These are phyloP conservation scores for Leishmania turanica DNA, from an alignment of 208 protist genomes.

Conservation along the genomic window DNA sequence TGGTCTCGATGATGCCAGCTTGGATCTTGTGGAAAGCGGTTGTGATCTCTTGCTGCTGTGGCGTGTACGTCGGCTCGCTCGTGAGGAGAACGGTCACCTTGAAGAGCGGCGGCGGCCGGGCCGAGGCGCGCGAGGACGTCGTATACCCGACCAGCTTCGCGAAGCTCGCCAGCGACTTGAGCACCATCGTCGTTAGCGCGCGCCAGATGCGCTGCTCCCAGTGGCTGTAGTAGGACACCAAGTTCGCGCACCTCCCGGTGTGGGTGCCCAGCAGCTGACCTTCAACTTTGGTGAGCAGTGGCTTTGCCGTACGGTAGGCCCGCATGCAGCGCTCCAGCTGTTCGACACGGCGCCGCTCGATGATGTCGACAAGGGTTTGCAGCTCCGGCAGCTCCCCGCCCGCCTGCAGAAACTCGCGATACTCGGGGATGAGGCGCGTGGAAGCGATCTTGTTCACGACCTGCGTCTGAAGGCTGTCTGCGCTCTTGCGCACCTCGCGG, in stretches of 20 bases:
- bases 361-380: slow-evolving; percentile 91
- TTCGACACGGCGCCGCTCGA: slow-evolving; percentile 85
- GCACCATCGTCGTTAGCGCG: slow-evolving; percentile 93
- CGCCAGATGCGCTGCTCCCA: slow-evolving; percentile 97
- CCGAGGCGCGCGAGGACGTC: slow-evolving; percentile 33
- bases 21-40: slow-evolving; percentile 93
- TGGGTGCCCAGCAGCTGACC: slow-evolving; percentile 92
- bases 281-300: slow-evolving; percentile 96
- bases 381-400: slow-evolving; percentile 91
- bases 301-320: slow-evolving; percentile 95
- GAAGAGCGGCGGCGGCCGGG: slow-evolving; percentile 86
- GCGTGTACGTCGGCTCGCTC: slow-evolving; percentile 92
- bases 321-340: slow-evolving; percentile 87
- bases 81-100: slow-evolving; percentile 93
- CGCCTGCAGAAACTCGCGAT: slow-evolving; percentile 75
- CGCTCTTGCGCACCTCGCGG: slow-evolving; percentile 97
- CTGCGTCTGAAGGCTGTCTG: slow-evolving; percentile 92
- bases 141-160: slow-evolving; percentile 89
- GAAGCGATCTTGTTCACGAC: slow-evolving; percentile 91
- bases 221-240: slow-evolving; percentile 95
- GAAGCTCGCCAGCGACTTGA: slow-evolving; percentile 84
- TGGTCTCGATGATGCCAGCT: slow-evolving; percentile 92
- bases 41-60: slow-evolving; percentile 94
- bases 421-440: slow-evolving; percentile 84
- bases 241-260: slow-evolving; percentile 87